Evolutionary conservation across 1,284 basidiomycete species (phyloP).

Genomic region (Ceratobasidium sp.): DNA sequence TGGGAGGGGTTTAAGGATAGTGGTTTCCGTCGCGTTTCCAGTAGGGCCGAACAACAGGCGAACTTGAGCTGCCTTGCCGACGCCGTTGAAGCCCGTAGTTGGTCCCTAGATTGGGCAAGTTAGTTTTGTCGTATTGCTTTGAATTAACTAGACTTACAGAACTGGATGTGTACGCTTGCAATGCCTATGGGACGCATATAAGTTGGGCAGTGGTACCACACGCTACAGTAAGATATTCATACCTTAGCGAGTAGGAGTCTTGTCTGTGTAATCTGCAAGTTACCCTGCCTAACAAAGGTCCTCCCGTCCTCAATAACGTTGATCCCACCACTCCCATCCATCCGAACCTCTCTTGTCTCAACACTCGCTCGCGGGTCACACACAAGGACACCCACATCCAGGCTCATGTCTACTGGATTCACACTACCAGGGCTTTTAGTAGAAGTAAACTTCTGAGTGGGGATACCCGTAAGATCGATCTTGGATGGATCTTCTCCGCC

Average conservation of each 20-base stretch:
- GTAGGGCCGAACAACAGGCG: constrained; percentile 21
- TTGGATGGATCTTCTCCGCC: background rate
- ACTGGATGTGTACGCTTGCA: background rate
- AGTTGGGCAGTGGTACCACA: too few relatives aligned
- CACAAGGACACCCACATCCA: constrained; percentile 12
- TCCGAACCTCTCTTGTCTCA: constrained; percentile 38
- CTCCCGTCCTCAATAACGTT: constrained; percentile 25
- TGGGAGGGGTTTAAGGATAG: constrained; percentile 8
- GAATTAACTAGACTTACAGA: background rate
- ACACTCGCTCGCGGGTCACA: constrained; percentile 23
- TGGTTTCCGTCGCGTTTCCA: constrained; percentile 16
- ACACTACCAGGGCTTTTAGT: background rate
- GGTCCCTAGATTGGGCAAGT: background rate
- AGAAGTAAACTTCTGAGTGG: constrained; percentile 8
- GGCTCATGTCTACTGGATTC: background rate
- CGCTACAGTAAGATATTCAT: too few relatives aligned
- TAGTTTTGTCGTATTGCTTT: background rate
- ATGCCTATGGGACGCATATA: background rate
- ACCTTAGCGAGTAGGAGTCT: constrained; percentile 18
- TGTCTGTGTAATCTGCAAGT: constrained; percentile 20
- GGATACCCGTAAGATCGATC: constrained; percentile 29
- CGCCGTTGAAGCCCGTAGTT: background rate
- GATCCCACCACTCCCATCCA: constrained; percentile 28
- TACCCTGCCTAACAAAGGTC: constrained; percentile 18
- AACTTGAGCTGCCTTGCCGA: constrained; percentile 26